Evolutionary conservation across 345 rosid genomes (phyloP), one percentile per base, ranked within the genome.

Genomic region (Laguncularia racemosa): DNA sequence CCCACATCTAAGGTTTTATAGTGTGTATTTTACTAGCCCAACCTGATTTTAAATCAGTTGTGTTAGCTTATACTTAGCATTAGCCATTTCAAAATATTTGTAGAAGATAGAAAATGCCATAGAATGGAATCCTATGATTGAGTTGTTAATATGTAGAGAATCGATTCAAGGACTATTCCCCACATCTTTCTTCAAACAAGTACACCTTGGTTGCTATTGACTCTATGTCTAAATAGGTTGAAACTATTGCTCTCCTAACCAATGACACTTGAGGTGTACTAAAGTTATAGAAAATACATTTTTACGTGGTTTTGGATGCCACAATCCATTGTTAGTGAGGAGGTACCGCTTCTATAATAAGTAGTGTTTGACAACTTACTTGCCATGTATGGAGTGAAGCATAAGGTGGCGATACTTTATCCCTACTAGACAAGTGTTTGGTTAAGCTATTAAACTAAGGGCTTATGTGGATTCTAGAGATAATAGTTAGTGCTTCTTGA

Each of bases 211-310:
- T 60, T 3, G 15, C 18, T 0, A 26, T 14, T 6, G 60, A 67
- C 14, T 60, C 48, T 40, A 45, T 67, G 0, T 46, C 20, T 0
- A 53, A 67, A 43, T 67, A 20, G 56, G 56, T 15, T 0, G 46
- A 66, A 17, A 65, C 15, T 2, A 1, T 47, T 0, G 21, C 21
- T 1, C 3, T 33, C 10, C 47, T 18, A 0, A 59, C 46, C 4
- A 61, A 61, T 55, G 57, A 55, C 9, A 38, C 28, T 11, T 0
- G 10, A 44, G 15, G 12, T 11, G 16, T 57, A 8, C 9, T 16
- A 0, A 45, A 20, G 13, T 57, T 57, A 13, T 3, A 14, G 16
- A 49, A 19, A 49, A 33, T 5, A 6, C 1, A 59, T 49, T 2
- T 59, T 49, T 16, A 59, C 46, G 0, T 0, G 11, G 15, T 44